Conservation (phyloP, 2,329 filamentous ascomycete species). For the Blastomyces parvus region DNA sequence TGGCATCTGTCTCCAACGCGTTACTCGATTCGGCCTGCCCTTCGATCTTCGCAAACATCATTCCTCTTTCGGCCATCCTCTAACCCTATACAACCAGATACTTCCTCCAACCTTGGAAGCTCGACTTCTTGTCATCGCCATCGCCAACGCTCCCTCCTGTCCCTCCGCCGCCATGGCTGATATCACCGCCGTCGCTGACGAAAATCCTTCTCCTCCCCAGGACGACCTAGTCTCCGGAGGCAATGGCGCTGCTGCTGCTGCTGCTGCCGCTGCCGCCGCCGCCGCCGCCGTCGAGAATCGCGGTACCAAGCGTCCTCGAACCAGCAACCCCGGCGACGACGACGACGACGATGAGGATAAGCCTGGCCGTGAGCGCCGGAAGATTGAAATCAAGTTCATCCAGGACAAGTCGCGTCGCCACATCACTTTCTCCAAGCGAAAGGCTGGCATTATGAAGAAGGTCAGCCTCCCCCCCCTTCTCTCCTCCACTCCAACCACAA, state of each 20-base stretch:
- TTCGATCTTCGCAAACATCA: constrained; percentile 31
- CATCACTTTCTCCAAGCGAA: constrained; percentile 99
- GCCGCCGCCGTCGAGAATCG: constrained; percentile 55
- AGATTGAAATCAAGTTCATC: constrained; percentile 99
- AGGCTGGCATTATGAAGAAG: constrained; percentile 99
- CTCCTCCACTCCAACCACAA: background rate
- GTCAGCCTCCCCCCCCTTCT: constrained; percentile 44
- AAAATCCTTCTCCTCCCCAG: constrained; percentile 63
- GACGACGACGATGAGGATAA: constrained; percentile 98
- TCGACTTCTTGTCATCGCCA: constrained; percentile 10
- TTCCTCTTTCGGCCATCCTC: constrained; percentile 36
- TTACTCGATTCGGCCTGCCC: constrained; percentile 39
- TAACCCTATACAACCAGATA: background rate
- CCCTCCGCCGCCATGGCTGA: constrained; percentile 54
- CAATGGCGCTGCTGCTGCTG: constrained; percentile 48
- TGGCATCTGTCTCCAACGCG: constrained; percentile 27
- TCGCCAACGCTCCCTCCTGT: constrained; percentile 12
- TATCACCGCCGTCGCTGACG: constrained; percentile 68
- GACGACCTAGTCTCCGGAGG: constrained; percentile 56
- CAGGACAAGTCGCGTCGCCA: constrained; percentile 98
- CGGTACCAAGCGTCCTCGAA: constrained; percentile 81
- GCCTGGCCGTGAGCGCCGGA: constrained; percentile 91
- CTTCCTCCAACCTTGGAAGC: constrained; percentile 7
- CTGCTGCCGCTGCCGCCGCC: background rate
- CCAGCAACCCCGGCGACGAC: constrained; percentile 69